A percentile compares a stretch with the other conserved stretches of the same genome.
These are phyloP conservation scores for Arthrocladium fulminans DNA, from an alignment of 2,329 filamentous ascomycete species.

Conservation along the genomic window DNA sequence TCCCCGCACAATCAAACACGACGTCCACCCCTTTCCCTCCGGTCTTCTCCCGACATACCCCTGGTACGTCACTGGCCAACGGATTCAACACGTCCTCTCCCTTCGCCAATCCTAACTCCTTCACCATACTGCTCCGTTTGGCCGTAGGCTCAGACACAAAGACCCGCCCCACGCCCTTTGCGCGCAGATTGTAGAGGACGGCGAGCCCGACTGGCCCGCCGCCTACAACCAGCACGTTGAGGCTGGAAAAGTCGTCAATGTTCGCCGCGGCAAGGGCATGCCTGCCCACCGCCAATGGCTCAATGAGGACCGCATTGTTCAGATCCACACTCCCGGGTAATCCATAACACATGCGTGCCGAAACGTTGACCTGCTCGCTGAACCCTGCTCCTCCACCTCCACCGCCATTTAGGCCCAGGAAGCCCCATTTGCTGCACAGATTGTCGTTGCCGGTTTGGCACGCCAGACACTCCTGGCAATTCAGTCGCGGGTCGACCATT, in stretches of 20 bases:
- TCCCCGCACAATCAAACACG: conserved; percentile 46
- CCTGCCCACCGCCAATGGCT: conserved; percentile 47
- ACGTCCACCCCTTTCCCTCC: conserved; percentile 41
- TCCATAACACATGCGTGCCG: conserved; percentile 33
- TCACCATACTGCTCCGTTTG: conserved; percentile 40
- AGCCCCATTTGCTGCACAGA: conserved; percentile 45
- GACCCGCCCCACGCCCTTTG: conserved; percentile 34
- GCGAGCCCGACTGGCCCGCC: conserved; percentile 47
- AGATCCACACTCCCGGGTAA: conserved; percentile 43
- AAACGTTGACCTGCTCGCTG: conserved; percentile 43
- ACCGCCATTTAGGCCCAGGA: conserved; percentile 39
- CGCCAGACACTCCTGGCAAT: conserved; percentile 42
- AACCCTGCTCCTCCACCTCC: conserved; percentile 37
- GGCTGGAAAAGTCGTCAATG: conserved; percentile 32
- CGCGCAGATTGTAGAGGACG: conserved; percentile 38
- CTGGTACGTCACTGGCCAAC: conserved; percentile 39
- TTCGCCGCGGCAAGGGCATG: conserved; percentile 43
- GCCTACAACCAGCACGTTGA: conserved; percentile 43
- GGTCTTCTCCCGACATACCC: conserved; percentile 23
- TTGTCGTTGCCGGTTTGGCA: conserved; percentile 43
- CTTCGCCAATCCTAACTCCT: conserved; percentile 29
- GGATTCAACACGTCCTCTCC: conserved; percentile 45
- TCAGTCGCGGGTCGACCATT: conserved; percentile 45
- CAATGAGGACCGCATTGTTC: conserved; percentile 44
- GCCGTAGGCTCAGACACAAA: conserved; percentile 44